Base-by-base conservation (phyloP, 352 stramenopile species). In the Aphanomyces invadans region DNA sequence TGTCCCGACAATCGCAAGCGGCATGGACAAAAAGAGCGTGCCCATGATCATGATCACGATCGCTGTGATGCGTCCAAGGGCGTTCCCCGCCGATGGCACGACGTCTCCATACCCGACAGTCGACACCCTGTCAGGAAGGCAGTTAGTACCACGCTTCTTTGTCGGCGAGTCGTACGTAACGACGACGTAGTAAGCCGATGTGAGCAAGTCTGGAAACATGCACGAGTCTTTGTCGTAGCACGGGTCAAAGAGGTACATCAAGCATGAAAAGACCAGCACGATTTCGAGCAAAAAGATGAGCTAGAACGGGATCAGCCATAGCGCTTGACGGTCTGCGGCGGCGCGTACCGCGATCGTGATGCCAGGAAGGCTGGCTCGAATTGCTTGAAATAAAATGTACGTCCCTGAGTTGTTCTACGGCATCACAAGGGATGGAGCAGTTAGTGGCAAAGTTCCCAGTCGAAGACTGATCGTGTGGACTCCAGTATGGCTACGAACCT, bases 1-100 rank as follows among this genome's bases (percentile, higher is more conserved):
- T 1, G 81, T 92, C 45, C 83, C 83, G 68, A 92, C 89, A 78
- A 92, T 92, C 42, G 83, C 83, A 32, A 92, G 75, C 60, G 83
- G 83, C 81, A 92, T 92, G 51, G 83, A 89, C 53, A 92, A 73
- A 65, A 92, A 92, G 31, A 92, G 73, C 19, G 83, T 89, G 15
- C 83, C 83, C 25, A 81, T 87, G 78, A 92, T 87, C 66, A 92
- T 92, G 59, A 88, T 87, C 78, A 92, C 86, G 23, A 90, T 77
- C 9, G 81, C 76, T 52, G 84, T 88, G 29, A 80, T 71, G 0
- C 78, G 76, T 9, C 78, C 79, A 44, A 76, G 71, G 49, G 87
- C 79, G 61, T 91, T 91, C 36, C 80, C 80, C 26, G 88, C 87
- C 0, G 80, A 87, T 1, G 83, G 83, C 9, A 80, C 87, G 53